Evolutionary conservation across 2,329 filamentous ascomycete species (phyloP).

Genomic region (Ophiosphaerella herpotricha): DNA sequence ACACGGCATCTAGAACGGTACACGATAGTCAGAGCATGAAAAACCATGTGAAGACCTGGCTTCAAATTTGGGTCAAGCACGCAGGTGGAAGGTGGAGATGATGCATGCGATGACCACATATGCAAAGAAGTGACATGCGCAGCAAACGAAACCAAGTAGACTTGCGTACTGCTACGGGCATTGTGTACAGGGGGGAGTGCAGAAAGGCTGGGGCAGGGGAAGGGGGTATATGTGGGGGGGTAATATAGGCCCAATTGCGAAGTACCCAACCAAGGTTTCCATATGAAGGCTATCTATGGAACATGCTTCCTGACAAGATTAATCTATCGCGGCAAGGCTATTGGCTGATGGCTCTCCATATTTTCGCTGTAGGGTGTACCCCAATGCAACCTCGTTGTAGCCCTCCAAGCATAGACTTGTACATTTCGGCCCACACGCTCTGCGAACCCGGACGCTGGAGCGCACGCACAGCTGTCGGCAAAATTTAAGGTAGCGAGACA

Average conservation of each 20-base stretch:
- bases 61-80: background rate
- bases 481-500: conserved; percentile 8
- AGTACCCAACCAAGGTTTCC: conserved; percentile 16
- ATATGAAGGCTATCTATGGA: conserved; percentile 23
- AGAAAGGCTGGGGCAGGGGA: conserved; percentile 13
- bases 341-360: conserved; percentile 9
- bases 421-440: conserved; percentile 15
- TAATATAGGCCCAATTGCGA: conserved; percentile 20
- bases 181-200: conserved; percentile 30
- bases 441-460: conserved; percentile 23
- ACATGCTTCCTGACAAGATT: conserved; percentile 16
- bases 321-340: conserved; percentile 15
- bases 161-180: conserved; percentile 8
- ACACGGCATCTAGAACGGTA: background rate
- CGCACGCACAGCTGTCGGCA: conserved; percentile 16
- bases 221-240: conserved; percentile 35
- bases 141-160: conserved; percentile 6
- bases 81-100: conserved; percentile 3
- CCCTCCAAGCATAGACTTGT: conserved; percentile 6
- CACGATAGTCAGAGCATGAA: conserved; percentile 11
- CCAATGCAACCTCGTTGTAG: conserved; percentile 12
- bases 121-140: background rate
- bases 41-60: conserved; percentile 3
- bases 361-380: conserved; percentile 8
- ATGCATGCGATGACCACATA: conserved; percentile 9